Conservation (phyloP, 768 basidiomycete species). For the Cystobasidium ongulense region DNA sequence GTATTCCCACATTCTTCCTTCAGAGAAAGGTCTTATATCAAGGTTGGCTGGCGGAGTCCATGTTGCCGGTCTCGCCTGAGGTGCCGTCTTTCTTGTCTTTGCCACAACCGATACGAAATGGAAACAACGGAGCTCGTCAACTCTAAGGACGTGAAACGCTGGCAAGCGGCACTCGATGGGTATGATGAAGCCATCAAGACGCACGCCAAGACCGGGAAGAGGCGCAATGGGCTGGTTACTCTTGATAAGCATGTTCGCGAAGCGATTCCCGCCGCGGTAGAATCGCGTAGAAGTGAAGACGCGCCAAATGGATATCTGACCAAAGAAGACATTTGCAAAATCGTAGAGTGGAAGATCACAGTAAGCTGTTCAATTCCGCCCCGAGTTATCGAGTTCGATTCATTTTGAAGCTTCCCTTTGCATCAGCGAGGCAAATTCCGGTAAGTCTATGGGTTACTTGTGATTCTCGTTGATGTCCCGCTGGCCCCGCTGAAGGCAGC, state of each 20-base stretch:
- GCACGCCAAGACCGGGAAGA: slow-evolving; percentile 6
- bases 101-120: neutral
- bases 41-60: neutral
- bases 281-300: neutral
- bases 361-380: slow-evolving; percentile 20
- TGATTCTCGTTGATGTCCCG: neutral
- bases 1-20: neutral
- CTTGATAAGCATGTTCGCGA: slow-evolving; percentile 16
- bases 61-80: neutral
- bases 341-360: slow-evolving; percentile 38
- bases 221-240: slow-evolving; percentile 2
- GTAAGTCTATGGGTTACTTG: slow-evolving; percentile 17
- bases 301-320: neutral
- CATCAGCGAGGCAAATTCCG: slow-evolving; percentile 37
- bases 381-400: neutral
- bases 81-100: no score
- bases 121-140: neutral
- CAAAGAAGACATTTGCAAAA: slow-evolving; percentile 24
- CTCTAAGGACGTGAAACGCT: neutral
- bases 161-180: neutral
- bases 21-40: neutral
- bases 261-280: neutral
- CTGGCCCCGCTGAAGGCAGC: neutral
- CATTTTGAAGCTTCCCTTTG: neutral
- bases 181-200: neutral